Evolutionary conservation across 441 rosid genomes (phyloP).

Genomic region (Caryocar brasiliense): DNA sequence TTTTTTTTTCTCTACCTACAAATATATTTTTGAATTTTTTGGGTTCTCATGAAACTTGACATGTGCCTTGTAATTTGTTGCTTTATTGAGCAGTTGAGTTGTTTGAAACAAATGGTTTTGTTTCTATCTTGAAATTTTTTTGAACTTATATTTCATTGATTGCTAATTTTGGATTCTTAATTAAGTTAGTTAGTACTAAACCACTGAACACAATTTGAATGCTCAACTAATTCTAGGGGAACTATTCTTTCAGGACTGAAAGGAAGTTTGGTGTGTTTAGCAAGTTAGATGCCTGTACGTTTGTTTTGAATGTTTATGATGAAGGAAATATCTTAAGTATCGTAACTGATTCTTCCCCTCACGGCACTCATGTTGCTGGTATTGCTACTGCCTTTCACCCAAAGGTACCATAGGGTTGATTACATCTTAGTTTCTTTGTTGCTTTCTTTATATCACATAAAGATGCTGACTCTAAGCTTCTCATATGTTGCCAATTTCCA

Average conservation of each 20-base stretch:
- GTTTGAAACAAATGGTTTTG: not conserved
- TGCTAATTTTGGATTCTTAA: not conserved
- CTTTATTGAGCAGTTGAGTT: not conserved
- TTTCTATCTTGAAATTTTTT: not conserved
- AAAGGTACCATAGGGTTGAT: conserved; percentile 43
- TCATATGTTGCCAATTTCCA: conserved; percentile 27
- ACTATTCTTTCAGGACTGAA: conserved; percentile 54
- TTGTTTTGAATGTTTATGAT: conserved; percentile 70
- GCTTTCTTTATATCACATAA: conserved; percentile 14
- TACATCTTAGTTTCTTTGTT: conserved; percentile 4
- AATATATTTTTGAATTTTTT: not conserved
- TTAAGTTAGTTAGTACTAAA: not conserved
- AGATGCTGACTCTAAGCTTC: conserved; percentile 11
- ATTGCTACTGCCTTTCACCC: conserved; percentile 90
- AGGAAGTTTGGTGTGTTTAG: conserved; percentile 83
- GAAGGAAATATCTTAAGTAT: conserved; percentile 82
- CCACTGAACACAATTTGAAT: not conserved
- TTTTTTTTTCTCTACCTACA: not conserved
- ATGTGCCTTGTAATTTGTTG: not conserved
- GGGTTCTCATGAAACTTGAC: too few relatives aligned
- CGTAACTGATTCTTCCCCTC: conserved; percentile 92
- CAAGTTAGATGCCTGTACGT: conserved; percentile 89
- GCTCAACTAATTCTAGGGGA: conserved; percentile 10
- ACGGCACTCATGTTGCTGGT: conserved; percentile 98
- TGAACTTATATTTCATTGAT: not conserved